Conservation (phyloP, 2,329 filamentous ascomycete species). For the Trichoderma afroharzianum region DNA sequence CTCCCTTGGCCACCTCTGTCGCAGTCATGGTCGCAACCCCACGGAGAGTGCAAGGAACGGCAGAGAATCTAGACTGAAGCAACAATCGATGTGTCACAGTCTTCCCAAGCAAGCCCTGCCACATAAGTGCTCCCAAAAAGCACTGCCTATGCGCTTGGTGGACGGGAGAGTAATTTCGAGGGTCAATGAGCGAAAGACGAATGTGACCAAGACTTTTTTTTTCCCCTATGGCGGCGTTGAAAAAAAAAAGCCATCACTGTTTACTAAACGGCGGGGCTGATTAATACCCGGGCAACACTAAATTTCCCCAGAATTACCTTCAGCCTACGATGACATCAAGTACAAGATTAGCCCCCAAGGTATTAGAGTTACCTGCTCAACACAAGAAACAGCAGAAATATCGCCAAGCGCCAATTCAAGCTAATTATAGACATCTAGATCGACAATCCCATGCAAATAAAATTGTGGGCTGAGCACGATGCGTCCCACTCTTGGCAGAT, state of each 20-base stretch:
- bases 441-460: background rate
- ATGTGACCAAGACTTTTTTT: background rate
- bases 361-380: background rate
- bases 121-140: constrained; percentile 7
- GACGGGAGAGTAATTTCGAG: background rate
- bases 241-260: background rate
- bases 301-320: background rate
- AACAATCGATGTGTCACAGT: constrained; percentile 2
- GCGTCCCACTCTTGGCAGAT: background rate
- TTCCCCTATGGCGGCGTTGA: background rate
- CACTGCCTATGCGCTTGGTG: background rate
- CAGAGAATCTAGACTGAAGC: background rate
- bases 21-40: constrained; percentile 32
- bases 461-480: background rate
- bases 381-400: background rate
- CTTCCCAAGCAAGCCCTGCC: background rate
- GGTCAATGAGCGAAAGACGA: background rate
- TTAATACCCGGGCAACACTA: background rate
- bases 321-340: background rate
- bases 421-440: background rate
- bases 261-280: background rate
- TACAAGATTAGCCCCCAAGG: background rate
- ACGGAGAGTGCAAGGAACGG: constrained; percentile 14
- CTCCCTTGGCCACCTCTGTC: constrained; percentile 21
- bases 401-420: background rate